Base-by-base conservation (phyloP, 768 basidiomycete genomes). In the Boletellus ananiceps region DNA sequence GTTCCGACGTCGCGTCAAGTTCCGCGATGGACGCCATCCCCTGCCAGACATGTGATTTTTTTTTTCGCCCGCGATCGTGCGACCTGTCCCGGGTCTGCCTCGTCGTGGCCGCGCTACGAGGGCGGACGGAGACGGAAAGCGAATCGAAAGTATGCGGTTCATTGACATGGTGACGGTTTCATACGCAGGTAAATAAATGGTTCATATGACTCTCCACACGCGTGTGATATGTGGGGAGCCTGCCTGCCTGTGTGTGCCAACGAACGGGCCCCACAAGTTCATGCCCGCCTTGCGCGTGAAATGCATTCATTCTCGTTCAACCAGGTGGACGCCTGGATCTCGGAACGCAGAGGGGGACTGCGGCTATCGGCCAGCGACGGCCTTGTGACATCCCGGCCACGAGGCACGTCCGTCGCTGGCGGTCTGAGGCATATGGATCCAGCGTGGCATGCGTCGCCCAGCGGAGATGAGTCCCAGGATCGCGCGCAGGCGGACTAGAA, bases 121-220 rank as follows among this genome's bases (percentile, higher is more conserved):
- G 51, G 32, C 19, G 19, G 19, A 19, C 19, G 19, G 19, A 19
- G 19, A 54, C 57, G 61, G 58, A 43, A 48, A 15, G 39, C n/a
- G 21, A 35, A 48, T 47, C 46, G 18, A 35, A 43, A 29, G 23
- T 40, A 25, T 34, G 4, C 21, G 48, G 18, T 34, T 31, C 40
- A 44, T 53, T 25, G 51, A 51, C 53, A 50, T 61, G 62, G 58
- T 50, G 56, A 60, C 36, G 49, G 49, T 54, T 50, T 39, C 41
- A 45, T 23, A 33, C 21, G 19, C 27, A 37, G 35, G 34, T 19
- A 19, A 19, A 19, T 19, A 48, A 36, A 41, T n/a, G 49, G 44
- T 44, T n/a, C 46, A 29, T 27, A 19, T 35, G 14, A 12, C 15
- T 29, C n/a, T 41, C 27, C 40, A 16, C 40, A 42, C 16, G 40